Base-by-base conservation (phyloP, 2,329 filamentous ascomycete species). In the Ramularia collo-cygni region DNA sequence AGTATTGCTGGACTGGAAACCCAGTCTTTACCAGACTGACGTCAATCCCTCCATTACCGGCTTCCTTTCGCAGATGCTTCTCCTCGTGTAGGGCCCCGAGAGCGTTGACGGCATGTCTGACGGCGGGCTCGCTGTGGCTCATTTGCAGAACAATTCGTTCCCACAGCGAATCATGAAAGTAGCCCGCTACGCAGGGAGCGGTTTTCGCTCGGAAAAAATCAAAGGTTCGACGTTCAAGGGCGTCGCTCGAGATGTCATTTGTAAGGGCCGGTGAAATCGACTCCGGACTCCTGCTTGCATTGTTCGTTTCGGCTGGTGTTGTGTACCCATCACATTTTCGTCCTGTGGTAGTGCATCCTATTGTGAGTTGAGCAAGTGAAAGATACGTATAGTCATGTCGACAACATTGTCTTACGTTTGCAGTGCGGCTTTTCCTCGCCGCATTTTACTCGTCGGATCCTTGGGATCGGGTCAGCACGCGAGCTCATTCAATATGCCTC, bases 271-370 rank as follows among this genome's bases (percentile, higher is more conserved):
- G 41, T 7, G 38, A 40, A 19, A 51, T 44, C 4, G 43, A 48
- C 34, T 43, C 43, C 29, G 31, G 43, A 32, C 38, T 37, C 28
- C 37, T 40, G 16, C 38, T 28, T 42, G 34, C 34, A 34, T 40
- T 26, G n/a, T 35, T 28, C 18, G 37, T 40, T 9, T 50, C 44
- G 21, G 41, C 37, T 28, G 40, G 42, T 9, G 38, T 29, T 14
- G 43, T 50, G 38, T 79, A 77, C 42, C 75, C 75, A 52, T 78
- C 75, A 51, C 75, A 78, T 48, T 66, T 69, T 37, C 75, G 67
- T 9, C 75, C 73, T 3, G 74, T 76, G 40, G 69, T 72, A 24
- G 65, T 67, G 51, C 75, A 78, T 41, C 72, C n/a, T n/a, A n/a
- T n/a, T n/a, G n/a, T n/a, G n/a, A n/a, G n/a, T n/a, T n/a, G n/a